Evolutionary conservation across 176 grass and related monocot genomes (phyloP).

Genomic region (Oryza glumipatula): DNA sequence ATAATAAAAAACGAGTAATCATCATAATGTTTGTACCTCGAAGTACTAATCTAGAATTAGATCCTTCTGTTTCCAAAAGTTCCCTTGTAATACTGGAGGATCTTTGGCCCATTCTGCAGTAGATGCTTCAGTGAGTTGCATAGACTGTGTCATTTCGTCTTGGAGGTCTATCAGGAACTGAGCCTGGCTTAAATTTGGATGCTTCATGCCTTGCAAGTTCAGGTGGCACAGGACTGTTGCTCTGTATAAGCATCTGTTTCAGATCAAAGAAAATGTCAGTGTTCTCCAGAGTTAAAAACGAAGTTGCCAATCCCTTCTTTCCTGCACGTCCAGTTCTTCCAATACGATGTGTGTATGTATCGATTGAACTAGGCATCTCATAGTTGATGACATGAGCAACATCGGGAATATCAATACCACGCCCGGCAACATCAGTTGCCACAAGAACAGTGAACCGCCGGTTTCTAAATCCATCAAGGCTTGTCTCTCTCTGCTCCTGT

Average conservation of each 20-base stretch:
- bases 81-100: background rate
- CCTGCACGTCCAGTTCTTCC: slow-evolving; percentile 93
- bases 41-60: slow-evolving; percentile 47
- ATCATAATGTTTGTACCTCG: slow-evolving; percentile 47
- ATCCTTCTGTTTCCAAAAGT: slow-evolving; percentile 22
- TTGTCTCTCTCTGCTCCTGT: slow-evolving; percentile 96
- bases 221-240: slow-evolving; percentile 89
- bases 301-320: slow-evolving; percentile 86
- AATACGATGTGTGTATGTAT: slow-evolving; percentile 96
- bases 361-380: slow-evolving; percentile 80
- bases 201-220: slow-evolving; percentile 96
- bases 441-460: slow-evolving; percentile 96
- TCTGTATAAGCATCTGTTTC: slow-evolving; percentile 98
- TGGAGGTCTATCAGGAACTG: slow-evolving; percentile 86
- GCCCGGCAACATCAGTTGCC: slow-evolving; percentile 92
- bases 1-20: slow-evolving; percentile 21
- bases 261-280: slow-evolving; percentile 93
- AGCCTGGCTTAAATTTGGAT: slow-evolving; percentile 91
- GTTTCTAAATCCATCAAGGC: slow-evolving; percentile 94
- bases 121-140: slow-evolving; percentile 51
- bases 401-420: slow-evolving; percentile 99
- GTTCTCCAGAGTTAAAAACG: slow-evolving; percentile 83
- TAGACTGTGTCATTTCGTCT: slow-evolving; percentile 85
- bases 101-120: background rate
- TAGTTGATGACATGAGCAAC: slow-evolving; percentile 98